These are phyloP conservation scores for Solanum virginianum DNA, from an alignment of 257 asterid species.

Conservation along the genomic window DNA sequence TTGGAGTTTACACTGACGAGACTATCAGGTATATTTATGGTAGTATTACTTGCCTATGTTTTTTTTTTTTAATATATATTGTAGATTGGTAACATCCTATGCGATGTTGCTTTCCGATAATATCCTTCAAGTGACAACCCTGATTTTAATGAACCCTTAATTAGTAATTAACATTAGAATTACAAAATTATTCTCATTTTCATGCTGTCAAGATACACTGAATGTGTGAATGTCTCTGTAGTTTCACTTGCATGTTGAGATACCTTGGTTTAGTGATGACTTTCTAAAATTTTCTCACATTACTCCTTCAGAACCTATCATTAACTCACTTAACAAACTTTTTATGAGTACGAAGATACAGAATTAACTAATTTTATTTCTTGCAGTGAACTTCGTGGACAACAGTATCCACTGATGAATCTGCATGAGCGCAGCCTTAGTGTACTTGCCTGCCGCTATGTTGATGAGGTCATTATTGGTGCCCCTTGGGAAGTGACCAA, in stretches of 20 bases:
- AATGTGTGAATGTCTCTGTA: neutral
- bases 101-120: neutral
- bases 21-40: conserved; percentile 47
- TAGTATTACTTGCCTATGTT: neutral
- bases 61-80: neutral
- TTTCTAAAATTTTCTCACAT: neutral
- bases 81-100: too few relatives aligned
- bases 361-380: neutral
- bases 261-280: neutral
- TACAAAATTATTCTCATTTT: neutral
- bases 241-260: neutral
- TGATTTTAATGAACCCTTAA: neutral
- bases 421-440: conserved; percentile 91
- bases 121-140: neutral
- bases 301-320: neutral
- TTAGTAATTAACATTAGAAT: neutral
- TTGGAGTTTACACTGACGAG: conserved; percentile 71
- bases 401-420: conserved; percentile 71
- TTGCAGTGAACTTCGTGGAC: conserved; percentile 71
- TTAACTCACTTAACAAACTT: neutral
- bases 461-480: conserved; percentile 91
- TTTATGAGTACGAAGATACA: neutral
- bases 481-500: conserved; percentile 79
- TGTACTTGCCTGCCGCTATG: conserved; percentile 83
- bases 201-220: neutral